These are phyloP conservation scores for Lasiosphaeria hispida DNA, from an alignment of 495 filamentous ascomycete species.

Conservation along the genomic window DNA sequence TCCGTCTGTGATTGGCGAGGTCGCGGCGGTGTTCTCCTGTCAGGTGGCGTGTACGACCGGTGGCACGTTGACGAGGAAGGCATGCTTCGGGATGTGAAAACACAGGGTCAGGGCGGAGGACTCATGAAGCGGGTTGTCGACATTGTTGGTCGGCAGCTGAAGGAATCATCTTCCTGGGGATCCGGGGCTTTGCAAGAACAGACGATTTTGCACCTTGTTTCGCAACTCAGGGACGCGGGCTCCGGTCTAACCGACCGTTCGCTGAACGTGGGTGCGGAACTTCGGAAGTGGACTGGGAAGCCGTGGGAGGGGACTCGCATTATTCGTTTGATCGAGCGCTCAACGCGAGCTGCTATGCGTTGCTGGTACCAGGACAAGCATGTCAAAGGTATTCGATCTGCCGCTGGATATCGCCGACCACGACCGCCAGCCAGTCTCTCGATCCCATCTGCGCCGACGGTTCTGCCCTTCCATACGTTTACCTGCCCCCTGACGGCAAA, in stretches of 20 bases:
- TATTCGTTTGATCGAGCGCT: constrained; percentile 82
- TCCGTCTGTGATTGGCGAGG: constrained; percentile 96
- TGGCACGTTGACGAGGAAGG: constrained; percentile 93
- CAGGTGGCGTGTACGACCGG: constrained; percentile 72
- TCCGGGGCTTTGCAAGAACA: constrained; percentile 63
- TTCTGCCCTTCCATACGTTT: constrained; percentile 98
- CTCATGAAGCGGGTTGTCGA: constrained; percentile 96
- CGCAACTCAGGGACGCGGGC: constrained; percentile 42
- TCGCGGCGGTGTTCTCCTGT: constrained; percentile 76
- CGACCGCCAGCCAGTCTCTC: constrained; percentile 72
- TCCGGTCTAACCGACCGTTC: constrained; percentile 23
- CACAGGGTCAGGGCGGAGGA: constrained; percentile 59
- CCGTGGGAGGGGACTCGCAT: constrained; percentile 87
- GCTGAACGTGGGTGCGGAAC: constrained; percentile 35
- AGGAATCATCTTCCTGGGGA: constrained; percentile 86
- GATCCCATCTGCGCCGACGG: constrained; percentile 87
- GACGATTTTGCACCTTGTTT: constrained; percentile 41
- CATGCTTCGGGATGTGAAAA: constrained; percentile 73
- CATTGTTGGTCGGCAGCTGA: constrained; percentile 88
- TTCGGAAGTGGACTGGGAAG: constrained; percentile 70
- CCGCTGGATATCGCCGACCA: constrained; percentile 66
- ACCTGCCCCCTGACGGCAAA: constrained; percentile 91
- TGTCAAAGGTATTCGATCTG: constrained; percentile 57
- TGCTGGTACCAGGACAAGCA: constrained; percentile 88
- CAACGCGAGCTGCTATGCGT: constrained; percentile 71